Conservation (phyloP, 257 asterid species). For the Plantago elongata region DNA sequence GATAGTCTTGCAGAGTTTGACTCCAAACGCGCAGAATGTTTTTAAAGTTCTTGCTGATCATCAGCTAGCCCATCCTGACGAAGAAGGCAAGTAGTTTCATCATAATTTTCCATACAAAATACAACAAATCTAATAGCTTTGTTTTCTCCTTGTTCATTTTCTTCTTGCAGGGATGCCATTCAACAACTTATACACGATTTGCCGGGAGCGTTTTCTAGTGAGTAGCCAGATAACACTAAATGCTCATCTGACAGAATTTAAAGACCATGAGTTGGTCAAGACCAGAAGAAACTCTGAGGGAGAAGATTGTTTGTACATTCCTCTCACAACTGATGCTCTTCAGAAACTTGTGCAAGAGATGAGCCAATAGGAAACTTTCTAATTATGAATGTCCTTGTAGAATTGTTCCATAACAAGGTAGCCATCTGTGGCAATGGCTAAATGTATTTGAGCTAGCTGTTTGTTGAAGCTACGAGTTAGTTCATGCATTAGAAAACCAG, state of each 20-base stretch:
- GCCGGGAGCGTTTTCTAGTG: constrained; percentile 84
- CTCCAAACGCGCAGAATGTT: constrained; percentile 87
- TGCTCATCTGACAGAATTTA: constrained; percentile 89
- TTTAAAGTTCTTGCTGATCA: constrained; percentile 75
- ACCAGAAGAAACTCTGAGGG: constrained; percentile 70
- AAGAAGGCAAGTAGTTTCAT: constrained; percentile 63
- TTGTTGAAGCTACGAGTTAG: too few relatives aligned
- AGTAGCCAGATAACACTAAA: constrained; percentile 85
- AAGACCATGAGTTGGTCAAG: constrained; percentile 92
- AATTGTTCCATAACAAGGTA: too few relatives aligned
- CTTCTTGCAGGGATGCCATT: constrained; percentile 65
- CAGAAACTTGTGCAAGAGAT: constrained; percentile 68
- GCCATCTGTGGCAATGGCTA: too few relatives aligned
- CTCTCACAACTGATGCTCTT: constrained; percentile 74
- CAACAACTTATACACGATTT: constrained; percentile 58
- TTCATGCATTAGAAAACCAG: too few relatives aligned
- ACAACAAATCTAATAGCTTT: not conserved
- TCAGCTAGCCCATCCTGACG: constrained; percentile 78
- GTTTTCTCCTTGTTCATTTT: not conserved
- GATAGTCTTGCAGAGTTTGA: constrained; percentile 83
- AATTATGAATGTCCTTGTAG: too few relatives aligned
- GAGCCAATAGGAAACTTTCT: constrained; percentile 30
- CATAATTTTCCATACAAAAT: constrained; percentile 9
- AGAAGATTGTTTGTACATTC: constrained; percentile 78
- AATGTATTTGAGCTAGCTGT: too few relatives aligned